Base-by-base conservation (phyloP, 768 basidiomycete genomes). In the Coprinellus micaceus region DNA sequence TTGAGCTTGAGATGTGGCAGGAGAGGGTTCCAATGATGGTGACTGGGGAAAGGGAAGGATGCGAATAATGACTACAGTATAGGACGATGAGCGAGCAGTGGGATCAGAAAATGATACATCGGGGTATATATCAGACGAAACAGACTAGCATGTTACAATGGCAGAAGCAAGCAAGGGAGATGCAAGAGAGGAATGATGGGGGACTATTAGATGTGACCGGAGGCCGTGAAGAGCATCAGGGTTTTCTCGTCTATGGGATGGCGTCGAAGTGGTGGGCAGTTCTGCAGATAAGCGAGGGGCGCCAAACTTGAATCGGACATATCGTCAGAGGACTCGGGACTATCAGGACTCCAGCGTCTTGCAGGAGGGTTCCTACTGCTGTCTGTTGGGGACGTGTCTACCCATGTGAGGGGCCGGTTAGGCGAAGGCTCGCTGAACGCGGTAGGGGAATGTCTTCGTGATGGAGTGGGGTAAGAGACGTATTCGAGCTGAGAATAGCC, bases 271-370 rank as follows among this genome's bases (percentile, higher is more conserved):
- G 83, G 84, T 15, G 85, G 77, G 37, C 82, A 76, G 44, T 79
- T 81, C 66, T 87, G 79, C 43, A 88, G 77, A 67, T 87, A 89
- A n/a, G 82, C 75, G 6, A 89, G 74, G 22, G 88, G 88, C 15
- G 86, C 86, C 25, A 89, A 80, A 46, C 63, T 62, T 48, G 71
- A 68, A 51, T 65, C 54, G 26, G 41, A 59, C 28, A 65, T 66
- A 24, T 72, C 68, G 51, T 71, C 69, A 22, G 70, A 69, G 3
- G 71, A 69, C 19, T 61, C 56, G 29, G 72, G 66, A 30, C 66
- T 69, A 5, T 67, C 64, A 21, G 66, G 63, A n/a, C 65, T 57
- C 44, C 66, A 65, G 47, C 63, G 60, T 55, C 52, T 59, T 48
- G 61, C 9, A 37, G 47, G 57, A 51, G 61, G 55, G 37, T 21